These are phyloP conservation scores for Coniella lustricola DNA, from an alignment of 2,329 filamentous ascomycete species.

Conservation along the genomic window DNA sequence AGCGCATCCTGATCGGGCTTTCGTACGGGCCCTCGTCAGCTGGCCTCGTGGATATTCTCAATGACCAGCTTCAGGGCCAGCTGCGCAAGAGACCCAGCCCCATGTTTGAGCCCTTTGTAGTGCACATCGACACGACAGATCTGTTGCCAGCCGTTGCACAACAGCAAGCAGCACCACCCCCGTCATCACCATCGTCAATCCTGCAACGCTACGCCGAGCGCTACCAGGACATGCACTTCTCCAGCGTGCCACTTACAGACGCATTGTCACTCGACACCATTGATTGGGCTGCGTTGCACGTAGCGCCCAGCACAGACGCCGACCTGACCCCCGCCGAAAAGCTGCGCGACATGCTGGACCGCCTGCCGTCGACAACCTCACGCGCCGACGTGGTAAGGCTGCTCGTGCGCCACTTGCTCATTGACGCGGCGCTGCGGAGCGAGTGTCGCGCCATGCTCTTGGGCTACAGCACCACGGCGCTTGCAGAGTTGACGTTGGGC, in stretches of 20 bases:
- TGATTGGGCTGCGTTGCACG: conserved; percentile 44
- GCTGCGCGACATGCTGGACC: conserved; percentile 49
- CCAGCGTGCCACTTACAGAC: conserved; percentile 54
- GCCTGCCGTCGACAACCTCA: conserved; percentile 67
- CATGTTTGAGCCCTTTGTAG: conserved; percentile 60
- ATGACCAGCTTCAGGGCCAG: conserved; percentile 61
- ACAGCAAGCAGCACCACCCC: not conserved
- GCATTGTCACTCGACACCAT: conserved; percentile 46
- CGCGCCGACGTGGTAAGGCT: conserved; percentile 65
- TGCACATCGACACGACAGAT: conserved; percentile 43
- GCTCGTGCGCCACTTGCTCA: conserved; percentile 64
- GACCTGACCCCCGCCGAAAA: conserved; percentile 27
- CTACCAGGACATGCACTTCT: conserved; percentile 63
- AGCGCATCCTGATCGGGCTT: conserved; percentile 65
- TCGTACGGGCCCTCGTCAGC: conserved; percentile 80
- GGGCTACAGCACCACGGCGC: conserved; percentile 77
- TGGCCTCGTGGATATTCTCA: conserved; percentile 67
- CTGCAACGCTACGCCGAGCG: conserved; percentile 45
- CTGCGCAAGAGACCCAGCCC: conserved; percentile 55
- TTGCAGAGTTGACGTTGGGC: conserved; percentile 78
- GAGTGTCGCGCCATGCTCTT: conserved; percentile 67
- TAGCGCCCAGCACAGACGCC: conserved; percentile 13
- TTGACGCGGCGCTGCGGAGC: conserved; percentile 52
- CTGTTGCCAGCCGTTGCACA: conserved; percentile 18
- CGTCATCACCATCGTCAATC: conserved; percentile 34